Evolutionary conservation across 805 yeast genomes (phyloP).

Genomic region (Candida gorgasii): DNA sequence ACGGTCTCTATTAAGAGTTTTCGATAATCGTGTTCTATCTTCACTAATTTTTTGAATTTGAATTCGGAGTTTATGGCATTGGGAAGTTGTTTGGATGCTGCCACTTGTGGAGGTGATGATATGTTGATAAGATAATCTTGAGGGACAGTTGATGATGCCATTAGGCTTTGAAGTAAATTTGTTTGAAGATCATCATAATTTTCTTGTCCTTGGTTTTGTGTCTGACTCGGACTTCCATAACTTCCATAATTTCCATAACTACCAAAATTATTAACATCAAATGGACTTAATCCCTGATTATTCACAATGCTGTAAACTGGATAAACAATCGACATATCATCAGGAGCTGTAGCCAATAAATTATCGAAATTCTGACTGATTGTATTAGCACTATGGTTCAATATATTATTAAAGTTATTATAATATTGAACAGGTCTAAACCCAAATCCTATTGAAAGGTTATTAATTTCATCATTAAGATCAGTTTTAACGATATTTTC

Average conservation of each 20-base stretch:
- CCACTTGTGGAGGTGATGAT: constrained; percentile 12
- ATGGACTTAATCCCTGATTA: constrained; percentile 16
- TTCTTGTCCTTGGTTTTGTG: neutral
- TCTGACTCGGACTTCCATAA: neutral
- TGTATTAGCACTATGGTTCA: constrained; percentile 15
- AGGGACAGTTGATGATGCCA: constrained; percentile 10
- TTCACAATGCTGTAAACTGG: constrained; percentile 34
- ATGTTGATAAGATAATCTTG: constrained; percentile 15
- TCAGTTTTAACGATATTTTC: constrained; percentile 4
- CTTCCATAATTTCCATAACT: neutral
- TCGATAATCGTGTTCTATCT: constrained; percentile 12
- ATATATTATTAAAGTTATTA: constrained; percentile 13
- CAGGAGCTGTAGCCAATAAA: constrained; percentile 23
- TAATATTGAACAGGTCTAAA: constrained; percentile 4
- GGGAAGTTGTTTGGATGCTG: constrained; percentile 12
- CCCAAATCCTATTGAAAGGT: constrained; percentile 6
- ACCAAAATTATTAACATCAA: constrained; percentile 3
- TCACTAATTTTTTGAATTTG: constrained; percentile 11
- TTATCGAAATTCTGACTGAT: constrained; percentile 35
- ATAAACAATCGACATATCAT: constrained; percentile 35
- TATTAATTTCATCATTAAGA: constrained; percentile 16
- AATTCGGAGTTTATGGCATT: constrained; percentile 11
- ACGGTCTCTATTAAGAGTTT: constrained; percentile 14
- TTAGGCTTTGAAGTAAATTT: constrained; percentile 13
- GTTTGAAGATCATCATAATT: constrained; percentile 9